Evolutionary conservation across 768 basidiomycete genomes (phyloP), one percentile per base, ranked within the genome.

Genomic region (Lentinula sp.): DNA sequence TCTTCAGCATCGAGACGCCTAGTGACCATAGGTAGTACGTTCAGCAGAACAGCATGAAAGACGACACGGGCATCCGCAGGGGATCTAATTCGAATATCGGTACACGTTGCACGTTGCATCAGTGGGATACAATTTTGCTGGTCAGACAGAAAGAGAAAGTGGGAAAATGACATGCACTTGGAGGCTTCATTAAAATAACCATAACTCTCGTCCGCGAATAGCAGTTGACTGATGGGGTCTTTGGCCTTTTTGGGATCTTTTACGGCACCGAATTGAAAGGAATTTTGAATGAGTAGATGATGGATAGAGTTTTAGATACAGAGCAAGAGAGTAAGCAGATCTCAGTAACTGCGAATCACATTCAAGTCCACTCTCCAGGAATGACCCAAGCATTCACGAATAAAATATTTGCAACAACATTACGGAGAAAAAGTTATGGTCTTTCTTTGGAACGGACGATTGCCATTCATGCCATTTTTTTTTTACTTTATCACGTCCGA

Each of bases 1-100:
- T 93, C 91, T 63, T 89, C 88, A 16, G 84, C 84, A 72, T 90
- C 88, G 54, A 93, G 74, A 57, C 91, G 83, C 60, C 88, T 81
- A 49, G 86, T 83, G 67, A 92, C 87, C 80, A 91, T 89, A 52
- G 88, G 88, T n/a, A 90, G 75, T n/a, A 86, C 74, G 54, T 81
- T 75, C 55, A 83, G 76, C 40, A 79, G 75, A 34, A 91, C 90
- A 34, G 87, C 88, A 67, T 91, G 87, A 71, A 92, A 91, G 69
- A 92, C 82, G 64, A 85, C 70, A 13, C 80, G 76, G 54, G 81
- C 81, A 65, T 83, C 81, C 32, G 77, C 70, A 16, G 82, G 80
- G 23, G 81, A 82, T 65, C 80, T 73, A 54, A 82, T 78, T 61
- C 79, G 80, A 64, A 82, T 70, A 34, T 77, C 78, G 61, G 79